A percentile compares a stretch with the other conserved stretches of the same genome.
These are phyloP conservation scores for Brassica cretica DNA, from an alignment of 345 rosid genomes.

Conservation along the genomic window DNA sequence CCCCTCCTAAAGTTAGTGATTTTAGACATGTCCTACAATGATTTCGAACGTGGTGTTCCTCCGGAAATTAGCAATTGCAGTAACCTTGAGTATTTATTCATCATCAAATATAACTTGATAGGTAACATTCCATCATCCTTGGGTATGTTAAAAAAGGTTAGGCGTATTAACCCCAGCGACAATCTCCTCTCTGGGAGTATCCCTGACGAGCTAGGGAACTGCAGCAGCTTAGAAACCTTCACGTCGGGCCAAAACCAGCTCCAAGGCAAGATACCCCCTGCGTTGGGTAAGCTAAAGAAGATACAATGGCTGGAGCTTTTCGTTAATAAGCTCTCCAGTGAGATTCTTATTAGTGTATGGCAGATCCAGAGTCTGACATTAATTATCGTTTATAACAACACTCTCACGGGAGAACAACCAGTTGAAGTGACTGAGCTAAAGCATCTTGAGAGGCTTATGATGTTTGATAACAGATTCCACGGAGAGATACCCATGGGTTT, in stretches of 20 bases:
- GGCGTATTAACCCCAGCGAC: slow-evolving; percentile 46
- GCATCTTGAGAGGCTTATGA: slow-evolving; percentile 48
- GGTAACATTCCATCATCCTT: slow-evolving; percentile 70
- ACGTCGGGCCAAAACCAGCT: slow-evolving; percentile 52
- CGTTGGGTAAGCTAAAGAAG: slow-evolving; percentile 49
- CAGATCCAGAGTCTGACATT: slow-evolving; percentile 56
- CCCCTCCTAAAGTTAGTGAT: too few species aligned
- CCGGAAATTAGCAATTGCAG: slow-evolving; percentile 59
- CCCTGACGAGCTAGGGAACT: slow-evolving; percentile 66
- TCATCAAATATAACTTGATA: slow-evolving; percentile 47
- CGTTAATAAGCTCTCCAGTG: slow-evolving; percentile 56
- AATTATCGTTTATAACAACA: slow-evolving; percentile 55
- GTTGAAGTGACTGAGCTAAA: slow-evolving; percentile 58
- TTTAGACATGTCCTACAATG: too few species aligned
- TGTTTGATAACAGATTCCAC: slow-evolving; percentile 54
- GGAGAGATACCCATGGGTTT: slow-evolving; percentile 63
- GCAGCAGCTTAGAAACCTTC: slow-evolving; percentile 55
- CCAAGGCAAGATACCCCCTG: slow-evolving; percentile 64
- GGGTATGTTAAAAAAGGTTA: slow-evolving; percentile 49
- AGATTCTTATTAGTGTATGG: slow-evolving; percentile 69
- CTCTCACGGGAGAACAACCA: slow-evolving; percentile 69
- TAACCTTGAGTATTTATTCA: slow-evolving; percentile 43
- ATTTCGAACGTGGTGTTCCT: slow-evolving; percentile 41
- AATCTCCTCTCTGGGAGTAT: slow-evolving; percentile 64
- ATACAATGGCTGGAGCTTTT: slow-evolving; percentile 61